These are phyloP conservation scores for Collybia nuda DNA, from an alignment of 768 basidiomycete genomes.

Conservation along the genomic window DNA sequence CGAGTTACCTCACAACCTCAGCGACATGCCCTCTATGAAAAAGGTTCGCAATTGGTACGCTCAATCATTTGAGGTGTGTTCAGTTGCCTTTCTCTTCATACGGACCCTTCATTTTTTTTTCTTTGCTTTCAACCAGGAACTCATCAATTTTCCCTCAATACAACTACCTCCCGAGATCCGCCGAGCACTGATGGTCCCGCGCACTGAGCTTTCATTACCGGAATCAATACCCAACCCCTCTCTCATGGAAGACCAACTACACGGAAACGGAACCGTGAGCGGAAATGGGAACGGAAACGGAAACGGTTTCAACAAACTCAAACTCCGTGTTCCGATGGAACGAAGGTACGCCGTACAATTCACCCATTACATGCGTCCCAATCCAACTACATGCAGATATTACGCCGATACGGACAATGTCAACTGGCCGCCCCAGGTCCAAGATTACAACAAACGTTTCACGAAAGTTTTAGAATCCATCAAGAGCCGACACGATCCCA, in stretches of 20 bases:
- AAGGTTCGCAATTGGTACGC: conserved; percentile 99
- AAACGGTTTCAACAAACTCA: conserved; percentile 54
- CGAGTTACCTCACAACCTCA: conserved; percentile 87
- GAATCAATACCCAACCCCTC: conserved; percentile 83
- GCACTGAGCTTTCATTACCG: conserved; percentile 52
- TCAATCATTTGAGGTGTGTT: conserved; percentile 98
- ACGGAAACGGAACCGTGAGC: conserved; percentile 17
- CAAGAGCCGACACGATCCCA: conserved; percentile 95
- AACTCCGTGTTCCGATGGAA: conserved; percentile 81
- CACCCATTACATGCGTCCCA: conserved; percentile 2
- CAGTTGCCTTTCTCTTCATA: conserved; percentile 20
- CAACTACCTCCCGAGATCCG: conserved; percentile 66
- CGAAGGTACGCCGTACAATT: conserved; percentile 54
- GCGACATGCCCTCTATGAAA: conserved; percentile 87
- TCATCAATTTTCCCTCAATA: conserved; percentile 84
- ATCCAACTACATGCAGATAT: conserved; percentile 52
- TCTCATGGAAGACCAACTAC: conserved; percentile 38
- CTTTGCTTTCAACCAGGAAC: conserved; percentile 55
- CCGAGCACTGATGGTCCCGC: conserved; percentile 56
- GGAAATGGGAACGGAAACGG: conserved; percentile 24
- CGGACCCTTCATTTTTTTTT: not conserved
- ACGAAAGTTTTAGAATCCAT: conserved; percentile 85
- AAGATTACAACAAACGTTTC: conserved; percentile 90
- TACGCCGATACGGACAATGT: conserved; percentile 74
- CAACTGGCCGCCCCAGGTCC: conserved; percentile 88